phyloP scores from a whole-genome alignment of 2,329 filamentous ascomycete genomes.

The Chrysoporthe puriensis region DNA sequence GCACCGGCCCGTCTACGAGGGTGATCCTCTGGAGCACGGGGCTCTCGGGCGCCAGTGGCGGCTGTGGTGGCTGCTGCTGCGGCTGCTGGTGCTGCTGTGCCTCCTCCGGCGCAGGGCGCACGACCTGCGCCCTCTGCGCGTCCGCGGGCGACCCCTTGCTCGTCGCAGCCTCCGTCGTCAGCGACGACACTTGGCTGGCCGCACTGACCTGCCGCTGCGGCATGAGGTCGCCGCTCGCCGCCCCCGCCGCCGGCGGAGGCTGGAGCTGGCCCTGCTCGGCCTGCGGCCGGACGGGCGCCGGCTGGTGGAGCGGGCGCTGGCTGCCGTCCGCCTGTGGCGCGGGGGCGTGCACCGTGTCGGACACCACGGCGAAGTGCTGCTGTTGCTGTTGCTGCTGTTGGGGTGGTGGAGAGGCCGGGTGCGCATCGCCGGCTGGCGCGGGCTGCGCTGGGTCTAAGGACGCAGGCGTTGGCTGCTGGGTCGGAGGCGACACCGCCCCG shows the following conservation, averaged over 20 bases:
- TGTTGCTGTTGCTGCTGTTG: slow-evolving; percentile 22
- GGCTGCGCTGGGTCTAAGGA: slow-evolving; percentile 9
- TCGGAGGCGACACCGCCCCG: background rate
- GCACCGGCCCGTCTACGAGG: slow-evolving; percentile 24
- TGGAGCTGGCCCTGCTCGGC: slow-evolving; percentile 23
- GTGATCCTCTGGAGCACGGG: slow-evolving; percentile 26
- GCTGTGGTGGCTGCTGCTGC: background rate
- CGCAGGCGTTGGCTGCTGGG: slow-evolving; percentile 15
- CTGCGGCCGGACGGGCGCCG: slow-evolving; percentile 13
- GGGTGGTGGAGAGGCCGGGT: background rate
- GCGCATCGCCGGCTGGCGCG: background rate
- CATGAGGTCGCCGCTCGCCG: slow-evolving; percentile 20
- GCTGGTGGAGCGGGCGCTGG: slow-evolving; percentile 19
- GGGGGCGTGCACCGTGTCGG: slow-evolving; percentile 7
- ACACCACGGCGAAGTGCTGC: slow-evolving; percentile 16
- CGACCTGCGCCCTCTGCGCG: slow-evolving; percentile 16
- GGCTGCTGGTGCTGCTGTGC: background rate
- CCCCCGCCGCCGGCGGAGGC: slow-evolving; percentile 10
- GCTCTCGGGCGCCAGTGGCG: background rate
- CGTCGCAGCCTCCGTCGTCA: slow-evolving; percentile 27
- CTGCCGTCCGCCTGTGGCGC: slow-evolving; percentile 5
- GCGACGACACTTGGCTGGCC: slow-evolving; percentile 35
- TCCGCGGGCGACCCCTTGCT: slow-evolving; percentile 19
- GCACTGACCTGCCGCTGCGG: slow-evolving; percentile 35
- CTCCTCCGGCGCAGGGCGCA: slow-evolving; percentile 7